Evolutionary conservation across 805 yeast species (phyloP), one percentile per base, ranked within the genome.

Genomic region (Saccharomycopsis sp.): DNA sequence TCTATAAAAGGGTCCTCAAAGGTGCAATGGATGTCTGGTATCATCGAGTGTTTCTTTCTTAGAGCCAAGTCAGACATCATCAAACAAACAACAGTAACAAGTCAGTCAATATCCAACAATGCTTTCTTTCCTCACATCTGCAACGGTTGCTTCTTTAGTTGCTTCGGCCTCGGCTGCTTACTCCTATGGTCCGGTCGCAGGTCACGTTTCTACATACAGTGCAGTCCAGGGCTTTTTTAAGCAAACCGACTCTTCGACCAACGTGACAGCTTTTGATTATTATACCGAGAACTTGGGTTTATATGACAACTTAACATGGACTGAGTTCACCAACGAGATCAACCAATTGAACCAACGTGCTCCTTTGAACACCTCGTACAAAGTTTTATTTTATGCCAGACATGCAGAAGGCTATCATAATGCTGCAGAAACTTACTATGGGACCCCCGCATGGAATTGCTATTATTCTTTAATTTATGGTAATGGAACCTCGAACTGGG

Each of bases 401-500:
- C 84, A 80, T 61, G 84, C 83, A 2, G 81, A 80, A 62, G 84
- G 84, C 1, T 78, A 64, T 64, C 84, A 80, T 64, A 80, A 80
- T 64, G 65, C 72, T 57, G 81, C 79, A 25, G 77, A 78, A 63
- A 55, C 70, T 17, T 70, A 69, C 55, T 79, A 79, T 64, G 84
- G 83, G 15, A 71, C 74, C 41, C 67, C 71, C 41, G 74, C 64
- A 14, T 79, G 82, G 82, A 74, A 78, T 58, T 72, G 70, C 52
- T 66, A 64, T 41, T 79, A 81, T 80, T 71, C 77, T 51, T 70
- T 69, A 49, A 58, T 71, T 35, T 68, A 71, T 52, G 80, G 81
- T 2, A 80, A 80, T 63, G 82, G 81, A 9, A 68, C 74, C 20
- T 66, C 73, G 12, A 71, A 70, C 2, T 80, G 83, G 81, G 83